A percentile compares a stretch with the other conserved stretches of the same genome.
These are phyloP conservation scores for Saccharomycopsis capsularis DNA, from an alignment of 805 yeast genomes.

Conservation along the genomic window DNA sequence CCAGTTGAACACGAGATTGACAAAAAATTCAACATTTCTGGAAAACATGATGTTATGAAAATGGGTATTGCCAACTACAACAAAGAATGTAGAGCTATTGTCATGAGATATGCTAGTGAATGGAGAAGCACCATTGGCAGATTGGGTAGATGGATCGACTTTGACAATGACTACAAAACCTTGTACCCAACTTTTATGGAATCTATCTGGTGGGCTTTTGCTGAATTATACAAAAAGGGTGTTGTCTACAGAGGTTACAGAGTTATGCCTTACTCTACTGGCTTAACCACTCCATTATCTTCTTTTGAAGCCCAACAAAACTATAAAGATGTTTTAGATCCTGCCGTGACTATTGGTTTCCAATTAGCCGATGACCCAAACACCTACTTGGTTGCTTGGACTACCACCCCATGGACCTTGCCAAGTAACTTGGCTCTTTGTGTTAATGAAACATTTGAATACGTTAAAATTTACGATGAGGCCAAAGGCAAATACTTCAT, in stretches of 20 bases:
- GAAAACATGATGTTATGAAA: conserved; percentile 89
- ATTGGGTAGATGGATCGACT: conserved; percentile 98
- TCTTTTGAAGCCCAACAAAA: conserved; percentile 98
- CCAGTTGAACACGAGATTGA: conserved; percentile 99
- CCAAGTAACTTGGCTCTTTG: conserved; percentile 91
- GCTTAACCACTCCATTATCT: conserved; percentile 91
- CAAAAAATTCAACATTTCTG: conserved; percentile 88
- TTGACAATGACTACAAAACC: conserved; percentile 96
- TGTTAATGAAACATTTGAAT: conserved; percentile 86
- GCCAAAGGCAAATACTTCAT: conserved; percentile 75
- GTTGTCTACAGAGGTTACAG: conserved; percentile 91
- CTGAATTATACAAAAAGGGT: conserved; percentile 75
- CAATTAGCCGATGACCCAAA: conserved; percentile 72
- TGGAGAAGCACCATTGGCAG: conserved; percentile 94
- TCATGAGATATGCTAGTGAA: conserved; percentile 92
- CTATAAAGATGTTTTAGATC: conserved; percentile 95
- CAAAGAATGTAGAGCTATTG: conserved; percentile 91
- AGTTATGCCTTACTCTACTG: conserved; percentile 99
- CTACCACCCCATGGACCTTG: conserved; percentile 99
- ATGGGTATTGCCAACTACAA: conserved; percentile 94
- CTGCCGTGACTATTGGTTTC: conserved; percentile 91
- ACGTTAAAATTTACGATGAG: conserved; percentile 88
- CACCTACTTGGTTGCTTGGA: conserved; percentile 91
- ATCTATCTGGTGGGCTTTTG: conserved; percentile 98
- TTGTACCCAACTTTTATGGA: conserved; percentile 96